Evolutionary conservation across 176 grass and related monocot genomes (phyloP).

Genomic region (Cenchrus americanus): DNA sequence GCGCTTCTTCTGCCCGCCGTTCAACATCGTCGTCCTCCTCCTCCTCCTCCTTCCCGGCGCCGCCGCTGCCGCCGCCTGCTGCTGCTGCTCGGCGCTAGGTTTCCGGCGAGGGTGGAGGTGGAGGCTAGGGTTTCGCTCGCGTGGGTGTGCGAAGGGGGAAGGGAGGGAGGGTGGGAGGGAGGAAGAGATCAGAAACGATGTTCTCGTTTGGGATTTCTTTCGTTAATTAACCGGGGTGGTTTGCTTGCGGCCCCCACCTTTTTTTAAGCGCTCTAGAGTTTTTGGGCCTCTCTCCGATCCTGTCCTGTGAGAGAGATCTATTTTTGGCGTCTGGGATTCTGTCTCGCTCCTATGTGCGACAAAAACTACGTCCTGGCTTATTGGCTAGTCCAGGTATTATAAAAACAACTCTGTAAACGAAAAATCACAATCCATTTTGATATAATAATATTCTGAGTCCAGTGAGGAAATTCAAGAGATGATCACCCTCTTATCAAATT

Average conservation of each 20-base stretch:
- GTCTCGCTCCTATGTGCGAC: background rate
- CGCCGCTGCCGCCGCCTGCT: background rate
- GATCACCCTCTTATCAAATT: too few species aligned
- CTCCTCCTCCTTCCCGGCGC: background rate
- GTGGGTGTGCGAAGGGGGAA: constrained; percentile 17
- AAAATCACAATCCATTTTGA: too few species aligned
- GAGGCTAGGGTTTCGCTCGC: constrained; percentile 50
- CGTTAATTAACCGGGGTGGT: background rate
- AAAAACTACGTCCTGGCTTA: too few species aligned
- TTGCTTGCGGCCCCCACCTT: background rate
- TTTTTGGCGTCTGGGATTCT: background rate
- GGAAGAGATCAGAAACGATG: background rate
- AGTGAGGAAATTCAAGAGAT: too few species aligned
- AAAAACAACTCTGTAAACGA: too few species aligned
- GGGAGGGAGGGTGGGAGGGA: background rate
- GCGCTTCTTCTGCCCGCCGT: constrained; percentile 53
- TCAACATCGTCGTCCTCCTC: constrained; percentile 26
- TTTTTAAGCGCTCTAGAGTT: background rate
- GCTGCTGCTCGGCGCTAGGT: background rate
- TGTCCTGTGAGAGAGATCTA: too few species aligned
- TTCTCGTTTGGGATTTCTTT: background rate
- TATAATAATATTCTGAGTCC: too few species aligned
- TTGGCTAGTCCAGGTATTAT: too few species aligned
- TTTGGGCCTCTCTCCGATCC: background rate
- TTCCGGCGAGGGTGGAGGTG: constrained; percentile 15